Conservation (phyloP, 2,329 filamentous ascomycete genomes). For the Neonectria ditissima region DNA sequence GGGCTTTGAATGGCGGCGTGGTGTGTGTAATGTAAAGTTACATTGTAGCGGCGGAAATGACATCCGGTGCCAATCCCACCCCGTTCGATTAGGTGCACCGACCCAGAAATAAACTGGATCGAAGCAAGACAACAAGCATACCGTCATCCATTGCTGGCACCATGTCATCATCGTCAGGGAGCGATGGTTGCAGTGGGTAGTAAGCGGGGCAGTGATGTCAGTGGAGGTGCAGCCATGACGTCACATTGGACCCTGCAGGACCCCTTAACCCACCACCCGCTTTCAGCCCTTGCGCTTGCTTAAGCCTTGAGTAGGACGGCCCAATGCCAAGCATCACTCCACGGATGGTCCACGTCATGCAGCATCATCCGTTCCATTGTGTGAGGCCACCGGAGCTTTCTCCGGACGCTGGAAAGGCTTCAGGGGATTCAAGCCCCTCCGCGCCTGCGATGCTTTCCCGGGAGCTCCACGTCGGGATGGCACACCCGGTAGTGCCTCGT, state of each 20-base stretch:
- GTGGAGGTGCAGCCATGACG: conserved; percentile 10
- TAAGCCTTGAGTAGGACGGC: conserved; percentile 30
- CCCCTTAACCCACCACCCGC: conserved; percentile 44
- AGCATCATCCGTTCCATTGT: conserved; percentile 40
- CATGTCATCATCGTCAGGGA: conserved; percentile 47
- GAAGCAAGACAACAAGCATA: conserved; percentile 22
- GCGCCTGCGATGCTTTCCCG: conserved; percentile 68
- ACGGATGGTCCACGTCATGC: conserved; percentile 43
- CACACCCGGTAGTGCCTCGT: conserved; percentile 95
- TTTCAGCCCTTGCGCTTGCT: conserved; percentile 24
- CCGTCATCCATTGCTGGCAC: conserved; percentile 34
- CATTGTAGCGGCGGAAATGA: conserved; percentile 24
- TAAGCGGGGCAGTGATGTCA: conserved; percentile 46
- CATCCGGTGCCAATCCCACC: conserved; percentile 33
- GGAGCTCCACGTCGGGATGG: conserved; percentile 87
- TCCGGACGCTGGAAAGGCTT: conserved; percentile 9
- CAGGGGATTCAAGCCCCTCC: conserved; percentile 35
- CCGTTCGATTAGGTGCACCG: conserved; percentile 32
- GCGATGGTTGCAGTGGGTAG: conserved; percentile 13
- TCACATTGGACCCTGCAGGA: conserved; percentile 47
- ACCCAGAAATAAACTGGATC: conserved; percentile 31
- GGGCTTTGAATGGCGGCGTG: conserved; percentile 11
- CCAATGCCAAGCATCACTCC: conserved; percentile 37
- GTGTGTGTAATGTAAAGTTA: conserved; percentile 33
- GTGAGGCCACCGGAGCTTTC: conserved; percentile 18